phyloP scores from a whole-genome alignment of 495 filamentous ascomycete species.

The Annulohypoxylon nitens region DNA sequence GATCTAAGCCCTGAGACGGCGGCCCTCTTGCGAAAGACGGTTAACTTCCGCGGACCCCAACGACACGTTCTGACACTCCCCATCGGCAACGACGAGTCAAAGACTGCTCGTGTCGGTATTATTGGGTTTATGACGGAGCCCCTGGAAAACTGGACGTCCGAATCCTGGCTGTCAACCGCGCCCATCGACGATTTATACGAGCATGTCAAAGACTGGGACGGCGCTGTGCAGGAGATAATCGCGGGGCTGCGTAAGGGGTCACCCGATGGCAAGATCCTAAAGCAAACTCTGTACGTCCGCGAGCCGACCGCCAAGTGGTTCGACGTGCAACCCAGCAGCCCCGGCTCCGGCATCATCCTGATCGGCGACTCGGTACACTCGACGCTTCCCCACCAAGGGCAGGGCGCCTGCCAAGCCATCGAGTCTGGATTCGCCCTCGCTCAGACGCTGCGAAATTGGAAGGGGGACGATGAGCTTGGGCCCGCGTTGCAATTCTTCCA shows the following conservation, averaged over 20 bases:
- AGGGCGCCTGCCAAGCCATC: neutral
- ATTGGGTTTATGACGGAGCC: slow-evolving; percentile 1
- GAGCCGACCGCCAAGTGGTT: neutral
- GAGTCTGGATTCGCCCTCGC: neutral
- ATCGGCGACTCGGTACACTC: neutral
- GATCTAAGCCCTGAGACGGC: neutral
- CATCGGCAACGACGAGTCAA: neutral
- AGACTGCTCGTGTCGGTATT: neutral
- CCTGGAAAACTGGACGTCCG: neutral
- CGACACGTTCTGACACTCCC: neutral
- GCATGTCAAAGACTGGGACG: neutral
- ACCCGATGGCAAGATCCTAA: neutral
- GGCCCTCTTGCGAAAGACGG: neutral
- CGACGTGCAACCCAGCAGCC: neutral
- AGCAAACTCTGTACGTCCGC: neutral
- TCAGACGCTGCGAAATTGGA: neutral
- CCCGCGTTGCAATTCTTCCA: neutral
- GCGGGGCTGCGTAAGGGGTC: neutral
- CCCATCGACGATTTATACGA: neutral
- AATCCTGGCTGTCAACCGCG: neutral
- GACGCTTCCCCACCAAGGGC: neutral
- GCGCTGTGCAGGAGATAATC: neutral
- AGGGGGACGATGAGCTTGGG: neutral
- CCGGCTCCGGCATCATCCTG: neutral
- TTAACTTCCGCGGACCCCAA: neutral